phyloP scores from a whole-genome alignment of 257 asterid species.

The Solanum rostratum region DNA sequence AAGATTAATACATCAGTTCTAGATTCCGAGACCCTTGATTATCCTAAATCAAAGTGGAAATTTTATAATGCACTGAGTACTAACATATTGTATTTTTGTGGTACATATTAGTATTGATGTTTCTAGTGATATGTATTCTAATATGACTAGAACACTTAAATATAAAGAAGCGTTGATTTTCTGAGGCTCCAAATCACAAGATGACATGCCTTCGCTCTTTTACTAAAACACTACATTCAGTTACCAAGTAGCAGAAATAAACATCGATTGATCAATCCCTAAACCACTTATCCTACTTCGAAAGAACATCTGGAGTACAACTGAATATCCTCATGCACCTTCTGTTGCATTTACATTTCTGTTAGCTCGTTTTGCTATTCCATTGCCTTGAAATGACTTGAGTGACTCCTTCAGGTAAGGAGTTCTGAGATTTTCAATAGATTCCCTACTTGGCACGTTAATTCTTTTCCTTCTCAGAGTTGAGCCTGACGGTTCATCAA shows the following conservation, averaged over 20 bases:
- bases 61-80: neutral
- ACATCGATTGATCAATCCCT: neutral
- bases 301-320: neutral
- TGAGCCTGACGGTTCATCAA: conserved; percentile 11
- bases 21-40: neutral
- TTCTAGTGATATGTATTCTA: neutral
- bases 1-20: neutral
- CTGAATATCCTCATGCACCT: neutral
- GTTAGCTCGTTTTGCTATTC: neutral
- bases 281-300: neutral
- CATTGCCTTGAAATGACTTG: conserved; percentile 8
- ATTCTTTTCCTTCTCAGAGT: conserved; percentile 19
- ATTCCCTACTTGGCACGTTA: conserved; percentile 23
- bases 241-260: neutral
- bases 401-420: conserved; percentile 12
- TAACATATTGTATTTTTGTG: neutral
- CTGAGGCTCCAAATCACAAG: neutral
- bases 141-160: neutral
- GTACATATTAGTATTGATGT: neutral
- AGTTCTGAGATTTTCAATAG: conserved; percentile 18
- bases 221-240: neutral
- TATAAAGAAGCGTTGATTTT: neutral
- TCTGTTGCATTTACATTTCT: conserved; percentile 1
- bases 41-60: neutral
- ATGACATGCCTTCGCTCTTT: neutral